A percentile compares a stretch with the other conserved stretches of the same genome.
Conservation (phyloP, 192 early-diverging fungal genomes). For the Gamsiella multidivaricata region DNA sequence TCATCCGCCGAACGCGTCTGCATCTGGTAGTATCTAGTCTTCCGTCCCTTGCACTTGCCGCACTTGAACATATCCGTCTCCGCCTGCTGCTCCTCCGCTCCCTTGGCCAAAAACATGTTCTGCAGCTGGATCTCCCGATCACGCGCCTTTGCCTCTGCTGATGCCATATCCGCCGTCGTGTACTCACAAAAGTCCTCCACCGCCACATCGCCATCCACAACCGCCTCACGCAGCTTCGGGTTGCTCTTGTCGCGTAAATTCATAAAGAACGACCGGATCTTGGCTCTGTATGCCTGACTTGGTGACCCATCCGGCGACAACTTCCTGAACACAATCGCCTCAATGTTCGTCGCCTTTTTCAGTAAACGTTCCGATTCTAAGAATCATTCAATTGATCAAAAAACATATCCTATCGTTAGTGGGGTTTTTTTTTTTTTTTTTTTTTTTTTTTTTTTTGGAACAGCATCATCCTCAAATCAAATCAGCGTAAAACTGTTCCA, state of each 20-base stretch:
- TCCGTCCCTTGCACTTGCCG: conserved; percentile 90
- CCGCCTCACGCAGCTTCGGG: conserved; percentile 74
- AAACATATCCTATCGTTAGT: too few relatives aligned
- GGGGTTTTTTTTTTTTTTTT: too few relatives aligned
- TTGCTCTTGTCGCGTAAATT: conserved; percentile 86
- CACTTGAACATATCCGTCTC: conserved; percentile 96
- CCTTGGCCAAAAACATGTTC: conserved; percentile 81
- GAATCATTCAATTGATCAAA: conserved; percentile 47
- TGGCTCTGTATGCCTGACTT: conserved; percentile 73
- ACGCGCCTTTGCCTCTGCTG: conserved; percentile 80
- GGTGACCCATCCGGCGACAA: conserved; percentile 47
- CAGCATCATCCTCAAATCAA: too few relatives aligned
- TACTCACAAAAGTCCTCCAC: conserved; percentile 71
- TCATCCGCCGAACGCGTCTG: conserved; percentile 98
- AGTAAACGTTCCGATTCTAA: conserved; percentile 65
- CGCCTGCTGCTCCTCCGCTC: conserved; percentile 77
- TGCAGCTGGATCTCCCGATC: conserved; percentile 77
- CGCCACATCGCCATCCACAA: conserved; percentile 76
- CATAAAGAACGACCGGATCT: conserved; percentile 79
- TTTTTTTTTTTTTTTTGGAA: too few relatives aligned
- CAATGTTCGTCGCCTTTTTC: conserved; percentile 68
- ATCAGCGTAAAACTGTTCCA: not conserved
- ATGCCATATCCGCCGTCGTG: conserved; percentile 86
- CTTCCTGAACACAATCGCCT: conserved; percentile 69
- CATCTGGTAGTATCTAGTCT: conserved; percentile 94